Conservation (phyloP, 2,329 filamentous ascomycete species). For the Cyphellophora attinorum region DNA sequence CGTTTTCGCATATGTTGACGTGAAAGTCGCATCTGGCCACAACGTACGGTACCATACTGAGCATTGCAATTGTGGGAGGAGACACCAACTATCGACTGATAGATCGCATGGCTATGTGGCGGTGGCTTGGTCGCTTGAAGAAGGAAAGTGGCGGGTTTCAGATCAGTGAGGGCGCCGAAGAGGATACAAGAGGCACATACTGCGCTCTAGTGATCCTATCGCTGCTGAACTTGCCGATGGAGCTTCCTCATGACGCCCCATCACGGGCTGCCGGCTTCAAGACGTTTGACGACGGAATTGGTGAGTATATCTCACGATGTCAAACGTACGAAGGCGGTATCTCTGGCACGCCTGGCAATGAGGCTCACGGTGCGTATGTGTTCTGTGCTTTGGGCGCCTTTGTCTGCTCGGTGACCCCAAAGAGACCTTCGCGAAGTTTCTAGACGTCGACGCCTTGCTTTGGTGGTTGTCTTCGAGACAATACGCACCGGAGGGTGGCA, state of each 20-base stretch:
- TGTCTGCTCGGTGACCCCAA: slow-evolving; percentile 75
- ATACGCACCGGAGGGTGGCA: slow-evolving; percentile 82
- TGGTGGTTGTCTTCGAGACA: slow-evolving; percentile 87
- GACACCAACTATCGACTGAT: slow-evolving; percentile 64
- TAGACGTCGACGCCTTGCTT: slow-evolving; percentile 67
- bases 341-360: slow-evolving; percentile 70
- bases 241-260: slow-evolving; percentile 64
- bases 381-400: slow-evolving; percentile 84
- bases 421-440: slow-evolving; percentile 61
- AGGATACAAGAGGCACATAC: slow-evolving; percentile 88
- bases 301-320: slow-evolving; percentile 74
- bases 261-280: slow-evolving; percentile 51
- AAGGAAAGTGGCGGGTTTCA: slow-evolving; percentile 82
- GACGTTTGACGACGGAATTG: slow-evolving; percentile 62
- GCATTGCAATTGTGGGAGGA: slow-evolving; percentile 69
- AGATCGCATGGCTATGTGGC: slow-evolving; percentile 79
- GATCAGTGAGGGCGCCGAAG: slow-evolving; percentile 76
- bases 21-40: slow-evolving; percentile 86
- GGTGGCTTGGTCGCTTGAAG: slow-evolving; percentile 79
- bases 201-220: slow-evolving; percentile 80
- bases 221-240: slow-evolving; percentile 71
- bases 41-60: slow-evolving; percentile 75
- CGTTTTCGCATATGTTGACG: no score
- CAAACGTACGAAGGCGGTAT: slow-evolving; percentile 83
- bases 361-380: slow-evolving; percentile 93